phyloP scores from a whole-genome alignment of 2,329 filamentous ascomycete genomes.

The Fusarium sp. region DNA sequence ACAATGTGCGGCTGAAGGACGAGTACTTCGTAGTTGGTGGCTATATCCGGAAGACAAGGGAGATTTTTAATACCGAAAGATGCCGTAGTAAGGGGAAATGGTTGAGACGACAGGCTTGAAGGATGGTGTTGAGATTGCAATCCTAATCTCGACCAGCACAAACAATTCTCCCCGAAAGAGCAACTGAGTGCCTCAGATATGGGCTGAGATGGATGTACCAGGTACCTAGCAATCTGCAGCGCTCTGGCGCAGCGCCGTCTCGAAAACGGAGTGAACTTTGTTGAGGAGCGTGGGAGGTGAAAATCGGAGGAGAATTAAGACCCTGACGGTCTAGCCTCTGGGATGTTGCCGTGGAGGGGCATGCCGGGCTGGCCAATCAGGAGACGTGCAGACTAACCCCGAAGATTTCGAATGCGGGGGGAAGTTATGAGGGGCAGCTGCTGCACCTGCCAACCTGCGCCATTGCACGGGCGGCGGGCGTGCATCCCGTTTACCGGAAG shows the following conservation, averaged over 20 bases:
- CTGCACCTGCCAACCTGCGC: constrained; percentile 26
- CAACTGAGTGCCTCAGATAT: background rate
- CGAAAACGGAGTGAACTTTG: constrained; percentile 20
- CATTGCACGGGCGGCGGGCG: background rate
- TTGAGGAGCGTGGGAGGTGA: constrained; percentile 28
- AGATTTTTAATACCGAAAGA: background rate
- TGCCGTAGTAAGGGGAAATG: background rate
- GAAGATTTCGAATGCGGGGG: constrained; percentile 41
- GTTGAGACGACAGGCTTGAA: background rate
- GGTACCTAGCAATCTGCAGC: background rate
- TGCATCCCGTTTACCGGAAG: background rate
- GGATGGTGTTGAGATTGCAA: constrained; percentile 12
- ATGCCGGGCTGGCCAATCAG: constrained; percentile 30
- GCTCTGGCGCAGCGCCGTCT: background rate
- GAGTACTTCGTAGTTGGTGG: background rate
- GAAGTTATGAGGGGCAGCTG: constrained; percentile 34
- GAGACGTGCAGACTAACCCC: constrained; percentile 23
- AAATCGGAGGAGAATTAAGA: constrained; percentile 14
- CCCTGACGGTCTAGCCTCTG: constrained; percentile 22
- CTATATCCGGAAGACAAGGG: background rate
- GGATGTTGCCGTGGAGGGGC: constrained; percentile 14
- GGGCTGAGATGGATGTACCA: background rate
- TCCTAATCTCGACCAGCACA: background rate
- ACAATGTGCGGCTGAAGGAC: background rate
- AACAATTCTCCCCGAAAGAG: background rate